phyloP scores from a whole-genome alignment of 2,329 filamentous ascomycete species.

The Penicillium palitans region DNA sequence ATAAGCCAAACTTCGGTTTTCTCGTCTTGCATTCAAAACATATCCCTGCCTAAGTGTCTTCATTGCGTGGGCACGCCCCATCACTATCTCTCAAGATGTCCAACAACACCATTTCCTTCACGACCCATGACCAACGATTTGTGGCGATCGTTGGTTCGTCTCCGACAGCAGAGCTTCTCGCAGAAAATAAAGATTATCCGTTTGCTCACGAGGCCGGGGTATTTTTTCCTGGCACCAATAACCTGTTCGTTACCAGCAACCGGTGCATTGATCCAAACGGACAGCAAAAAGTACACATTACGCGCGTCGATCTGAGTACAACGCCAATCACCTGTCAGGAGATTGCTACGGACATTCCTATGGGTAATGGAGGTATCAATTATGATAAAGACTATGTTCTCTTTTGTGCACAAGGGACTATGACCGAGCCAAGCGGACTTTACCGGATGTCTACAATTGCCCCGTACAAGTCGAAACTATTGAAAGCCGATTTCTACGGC shows the following conservation, averaged over 20 bases:
- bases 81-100: background rate
- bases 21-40: background rate
- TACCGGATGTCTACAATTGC: background rate
- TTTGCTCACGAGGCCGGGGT: background rate
- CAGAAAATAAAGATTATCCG: background rate
- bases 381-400: background rate
- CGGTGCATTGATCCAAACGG: background rate
- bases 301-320: background rate
- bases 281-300: background rate
- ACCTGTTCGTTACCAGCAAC: background rate
- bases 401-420: background rate
- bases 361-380: background rate
- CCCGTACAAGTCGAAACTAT: background rate
- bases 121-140: background rate
- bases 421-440: background rate
- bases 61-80: no score
- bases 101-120: background rate
- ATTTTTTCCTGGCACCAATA: background rate
- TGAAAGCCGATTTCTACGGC: background rate
- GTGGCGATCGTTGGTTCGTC: background rate
- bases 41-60: no score
- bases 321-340: background rate
- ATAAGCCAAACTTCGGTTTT: no score
- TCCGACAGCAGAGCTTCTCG: background rate
- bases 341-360: background rate